Evolutionary conservation across 768 basidiomycete genomes (phyloP).

Genomic region (Boletellus emodensis): DNA sequence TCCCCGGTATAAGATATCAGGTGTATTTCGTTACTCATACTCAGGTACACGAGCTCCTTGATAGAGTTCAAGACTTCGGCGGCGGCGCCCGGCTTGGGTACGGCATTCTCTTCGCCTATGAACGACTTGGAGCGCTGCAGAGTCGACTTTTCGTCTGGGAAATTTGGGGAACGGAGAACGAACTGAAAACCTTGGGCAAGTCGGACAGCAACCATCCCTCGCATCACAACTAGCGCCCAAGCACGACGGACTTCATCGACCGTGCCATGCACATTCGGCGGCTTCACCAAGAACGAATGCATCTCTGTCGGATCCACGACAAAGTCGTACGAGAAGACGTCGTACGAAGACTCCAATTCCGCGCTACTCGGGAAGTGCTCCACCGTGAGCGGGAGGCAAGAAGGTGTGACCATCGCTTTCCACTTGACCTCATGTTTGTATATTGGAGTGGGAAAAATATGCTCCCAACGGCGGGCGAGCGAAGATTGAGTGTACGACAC

Average conservation of each 20-base stretch:
- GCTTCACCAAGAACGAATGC: constrained; percentile 80
- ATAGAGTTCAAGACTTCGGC: constrained; percentile 60
- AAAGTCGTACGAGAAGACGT: constrained; percentile 85
- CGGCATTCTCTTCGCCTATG: constrained; percentile 48
- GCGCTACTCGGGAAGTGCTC: constrained; percentile 78
- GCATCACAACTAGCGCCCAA: constrained; percentile 81
- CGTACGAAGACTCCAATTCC: constrained; percentile 73
- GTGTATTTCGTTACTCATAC: constrained; percentile 95
- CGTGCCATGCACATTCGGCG: constrained; percentile 44
- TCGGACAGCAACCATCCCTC: constrained; percentile 89
- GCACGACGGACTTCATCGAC: constrained; percentile 58
- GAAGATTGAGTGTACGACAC: constrained; percentile 63
- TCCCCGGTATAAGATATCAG: constrained; percentile 89
- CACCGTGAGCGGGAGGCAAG: constrained; percentile 85
- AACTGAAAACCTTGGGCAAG: constrained; percentile 96
- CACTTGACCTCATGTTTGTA: constrained; percentile 90
- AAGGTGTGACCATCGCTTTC: constrained; percentile 80
- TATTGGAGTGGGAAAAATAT: constrained; percentile 67
- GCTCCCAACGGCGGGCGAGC: constrained; percentile 88
- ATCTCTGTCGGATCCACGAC: constrained; percentile 82
- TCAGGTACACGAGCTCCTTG: constrained; percentile 77
- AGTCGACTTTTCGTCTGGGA: constrained; percentile 31
- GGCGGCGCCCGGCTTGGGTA: constrained; percentile 57
- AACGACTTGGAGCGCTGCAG: constrained; percentile 55
- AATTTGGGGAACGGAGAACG: constrained; percentile 50